These are phyloP conservation scores for Entomortierella chlamydospora DNA, from an alignment of 192 early-diverging fungal species.

Conservation along the genomic window DNA sequence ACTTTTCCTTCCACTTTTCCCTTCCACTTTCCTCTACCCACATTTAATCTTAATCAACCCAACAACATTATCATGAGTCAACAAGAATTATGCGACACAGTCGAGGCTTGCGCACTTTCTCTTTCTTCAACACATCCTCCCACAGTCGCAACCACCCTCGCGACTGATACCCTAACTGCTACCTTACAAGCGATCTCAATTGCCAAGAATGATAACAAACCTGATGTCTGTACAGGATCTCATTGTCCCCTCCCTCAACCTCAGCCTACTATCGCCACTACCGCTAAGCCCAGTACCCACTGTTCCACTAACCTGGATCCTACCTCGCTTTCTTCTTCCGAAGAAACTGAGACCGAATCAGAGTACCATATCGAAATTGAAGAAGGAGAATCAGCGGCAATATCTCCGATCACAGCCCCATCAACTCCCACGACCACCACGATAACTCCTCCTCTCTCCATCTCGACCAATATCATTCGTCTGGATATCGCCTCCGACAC, in stretches of 20 bases:
- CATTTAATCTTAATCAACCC: neutral
- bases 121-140: neutral
- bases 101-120: neutral
- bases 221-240: too few species aligned
- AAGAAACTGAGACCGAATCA: neutral
- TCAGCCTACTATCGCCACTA: neutral
- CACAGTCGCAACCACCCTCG: neutral
- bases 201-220: neutral
- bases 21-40: too few species aligned
- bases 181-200: neutral
- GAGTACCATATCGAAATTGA: too few species aligned
- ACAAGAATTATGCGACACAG: neutral
- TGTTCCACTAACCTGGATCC: too few species aligned
- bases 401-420: neutral
- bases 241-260: neutral
- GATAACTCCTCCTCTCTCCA: neutral
- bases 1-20: too few species aligned
- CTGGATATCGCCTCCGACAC: constrained; percentile 31
- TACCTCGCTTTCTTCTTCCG: neutral
- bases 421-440: neutral
- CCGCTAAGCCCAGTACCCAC: too few species aligned
- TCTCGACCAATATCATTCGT: constrained; percentile 3
- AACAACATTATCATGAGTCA: neutral
- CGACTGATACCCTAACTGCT: neutral
- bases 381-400: neutral